Evolutionary conservation across 257 asterid genomes (phyloP).

Genomic region (Solanum ossicruentum): DNA sequence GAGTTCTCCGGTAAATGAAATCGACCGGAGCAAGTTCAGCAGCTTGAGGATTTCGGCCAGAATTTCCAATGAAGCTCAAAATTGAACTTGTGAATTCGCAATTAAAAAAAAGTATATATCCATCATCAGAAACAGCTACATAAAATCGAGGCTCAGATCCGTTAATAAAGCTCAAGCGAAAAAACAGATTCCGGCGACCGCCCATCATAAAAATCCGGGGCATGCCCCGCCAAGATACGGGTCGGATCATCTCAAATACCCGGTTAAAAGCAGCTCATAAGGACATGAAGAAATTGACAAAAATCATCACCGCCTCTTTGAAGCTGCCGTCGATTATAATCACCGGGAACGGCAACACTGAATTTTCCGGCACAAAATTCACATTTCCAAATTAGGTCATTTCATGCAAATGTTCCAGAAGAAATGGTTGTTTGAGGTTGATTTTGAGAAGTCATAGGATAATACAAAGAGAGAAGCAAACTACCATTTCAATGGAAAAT

Average conservation of each 20-base stretch:
- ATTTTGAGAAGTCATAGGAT: slow-evolving; percentile 5
- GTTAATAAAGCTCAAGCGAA: neutral
- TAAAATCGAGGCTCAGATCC: neutral
- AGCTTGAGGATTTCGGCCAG: neutral
- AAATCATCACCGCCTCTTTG: slow-evolving; percentile 5
- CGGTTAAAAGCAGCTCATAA: neutral
- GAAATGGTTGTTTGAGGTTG: slow-evolving; percentile 5
- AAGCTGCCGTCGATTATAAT: neutral
- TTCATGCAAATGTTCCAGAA: neutral
- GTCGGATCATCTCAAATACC: neutral
- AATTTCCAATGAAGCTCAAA: neutral
- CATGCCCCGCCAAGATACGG: too few species aligned
- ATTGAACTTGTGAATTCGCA: neutral
- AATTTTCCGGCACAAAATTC: neutral
- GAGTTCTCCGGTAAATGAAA: neutral
- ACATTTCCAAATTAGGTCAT: neutral
- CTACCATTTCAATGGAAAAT: slow-evolving; percentile 25
- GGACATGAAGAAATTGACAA: neutral
- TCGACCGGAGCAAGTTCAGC: neutral
- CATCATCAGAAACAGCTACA: neutral
- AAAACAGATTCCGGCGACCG: neutral
- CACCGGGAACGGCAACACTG: neutral
- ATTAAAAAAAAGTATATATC: neutral
- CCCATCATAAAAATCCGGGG: too few species aligned
- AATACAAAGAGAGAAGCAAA: slow-evolving; percentile 30